Base-by-base conservation (phyloP, 2,329 filamentous ascomycete genomes). In the Teratosphaeria viscida region DNA sequence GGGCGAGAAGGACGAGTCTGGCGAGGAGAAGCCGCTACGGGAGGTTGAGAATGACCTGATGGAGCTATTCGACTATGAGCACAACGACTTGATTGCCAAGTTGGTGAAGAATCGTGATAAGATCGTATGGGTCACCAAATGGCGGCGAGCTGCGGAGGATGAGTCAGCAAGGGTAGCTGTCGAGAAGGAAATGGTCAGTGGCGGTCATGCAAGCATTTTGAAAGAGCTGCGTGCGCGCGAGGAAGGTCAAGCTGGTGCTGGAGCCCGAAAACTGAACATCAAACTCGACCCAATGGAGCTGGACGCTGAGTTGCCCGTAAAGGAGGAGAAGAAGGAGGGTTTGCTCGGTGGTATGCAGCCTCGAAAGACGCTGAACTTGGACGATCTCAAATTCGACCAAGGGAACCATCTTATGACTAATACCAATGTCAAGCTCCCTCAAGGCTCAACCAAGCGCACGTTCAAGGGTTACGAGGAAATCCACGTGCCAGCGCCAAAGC, bases 401-500 rank as follows among this genome's bases (percentile, higher is more conserved):
- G 94, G 94, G 57, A 99, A 97, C 69, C 94, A 99, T 78, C 81
- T 99, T 52, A 99, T 97, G 92, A 97, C 94, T n/a, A 99, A 99
- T 68, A 89, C 91, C 6, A 96, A 91, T 71, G 94, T 99, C 54
- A 88, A 89, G 63, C 81, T 99, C 23, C 94, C 94, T 0, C 90
- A 96, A 72, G 94, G 94, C 11, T 96, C 94, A 2, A 96, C 90
- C 0, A 96, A 97, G 74, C 85, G 91, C 55, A 90, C 89, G 0
- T 96, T 96, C 77, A 99, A 99, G 75, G 94, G 94, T 37, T 99
- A 97, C 67, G 94, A 99, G 74, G 94, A 99, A 71, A 96, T 97
- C 60, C 94, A 99, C 71, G 92, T 99, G 3, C 94, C 94, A 7
- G 84, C 90, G 5, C 95, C 95, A 0, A 96, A 96, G 77, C 87